Evolutionary conservation across 495 filamentous ascomycete species (phyloP).

Genomic region (Letharia columbiana): DNA sequence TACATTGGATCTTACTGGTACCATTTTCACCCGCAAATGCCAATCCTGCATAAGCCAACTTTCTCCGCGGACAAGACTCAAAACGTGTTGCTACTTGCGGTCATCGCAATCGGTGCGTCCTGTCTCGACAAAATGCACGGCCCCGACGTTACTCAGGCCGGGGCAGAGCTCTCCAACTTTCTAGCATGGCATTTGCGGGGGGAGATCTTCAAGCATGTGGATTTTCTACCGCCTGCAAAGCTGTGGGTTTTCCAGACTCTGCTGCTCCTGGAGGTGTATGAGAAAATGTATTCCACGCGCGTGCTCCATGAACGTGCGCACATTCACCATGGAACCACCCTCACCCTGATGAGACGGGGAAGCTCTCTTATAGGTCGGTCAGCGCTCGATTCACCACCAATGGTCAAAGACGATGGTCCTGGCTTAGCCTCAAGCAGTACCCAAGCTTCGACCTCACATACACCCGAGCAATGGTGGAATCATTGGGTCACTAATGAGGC

Average conservation of each 20-base stretch:
- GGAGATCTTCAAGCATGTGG: conserved; percentile 83
- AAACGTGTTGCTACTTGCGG: conserved; percentile 77
- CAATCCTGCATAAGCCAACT: conserved; percentile 88
- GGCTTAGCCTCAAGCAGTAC: conserved; percentile 42
- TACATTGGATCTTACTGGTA: conserved; percentile 93
- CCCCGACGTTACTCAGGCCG: conserved; percentile 58
- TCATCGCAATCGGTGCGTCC: conserved; percentile 88
- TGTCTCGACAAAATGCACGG: conserved; percentile 78
- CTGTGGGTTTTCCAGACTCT: conserved; percentile 97
- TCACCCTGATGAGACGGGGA: conserved; percentile 90
- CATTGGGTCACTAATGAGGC: conserved; percentile 95
- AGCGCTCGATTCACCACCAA: conserved; percentile 80
- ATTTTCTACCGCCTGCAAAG: conserved; percentile 90
- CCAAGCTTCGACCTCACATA: conserved; percentile 53
- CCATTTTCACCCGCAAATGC: conserved; percentile 89
- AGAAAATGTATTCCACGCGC: conserved; percentile 92
- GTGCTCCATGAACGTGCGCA: conserved; percentile 91
- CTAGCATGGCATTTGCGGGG: conserved; percentile 86
- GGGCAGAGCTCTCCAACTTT: conserved; percentile 73
- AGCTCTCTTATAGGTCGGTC: conserved; percentile 87
- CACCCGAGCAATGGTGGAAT: conserved; percentile 87
- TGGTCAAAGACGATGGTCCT: conserved; percentile 55
- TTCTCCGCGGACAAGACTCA: conserved; percentile 82
- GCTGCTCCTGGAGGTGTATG: conserved; percentile 82
- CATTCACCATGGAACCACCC: conserved; percentile 92